Conservation (phyloP, 2,329 filamentous ascomycete genomes). For the Trichoderma simmonsii region DNA sequence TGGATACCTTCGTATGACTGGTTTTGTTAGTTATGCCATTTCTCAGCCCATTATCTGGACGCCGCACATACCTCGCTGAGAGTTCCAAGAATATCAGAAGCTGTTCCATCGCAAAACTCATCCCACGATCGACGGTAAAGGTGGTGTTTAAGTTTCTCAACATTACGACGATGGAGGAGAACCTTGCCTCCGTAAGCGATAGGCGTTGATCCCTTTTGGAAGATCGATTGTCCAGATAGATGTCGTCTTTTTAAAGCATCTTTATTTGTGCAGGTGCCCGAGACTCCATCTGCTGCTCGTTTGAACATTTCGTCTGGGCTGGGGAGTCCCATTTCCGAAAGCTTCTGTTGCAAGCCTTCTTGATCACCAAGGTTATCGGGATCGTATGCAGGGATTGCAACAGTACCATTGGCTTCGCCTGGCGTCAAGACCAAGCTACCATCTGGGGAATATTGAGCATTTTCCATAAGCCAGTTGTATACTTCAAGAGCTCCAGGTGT, state of each 20-base stretch:
- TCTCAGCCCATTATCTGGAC: background rate
- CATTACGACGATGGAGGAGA: background rate
- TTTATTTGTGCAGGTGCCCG: background rate
- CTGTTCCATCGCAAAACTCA: background rate
- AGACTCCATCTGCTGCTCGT: background rate
- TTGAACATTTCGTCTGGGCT: no score
- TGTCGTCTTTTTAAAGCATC: background rate
- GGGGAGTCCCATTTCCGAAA: no score
- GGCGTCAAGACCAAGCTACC: background rate
- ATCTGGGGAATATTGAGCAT: background rate
- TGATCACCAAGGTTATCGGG: no score
- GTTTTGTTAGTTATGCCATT: background rate
- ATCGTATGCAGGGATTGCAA: no score
- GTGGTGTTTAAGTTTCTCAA: background rate
- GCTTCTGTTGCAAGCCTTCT: no score
- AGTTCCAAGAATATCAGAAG: background rate
- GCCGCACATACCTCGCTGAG: background rate
- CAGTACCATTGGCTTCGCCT: background rate
- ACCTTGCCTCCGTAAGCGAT: background rate
- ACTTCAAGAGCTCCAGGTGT: background rate
- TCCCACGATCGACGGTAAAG: background rate
- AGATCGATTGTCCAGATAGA: background rate
- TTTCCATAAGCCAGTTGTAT: background rate
- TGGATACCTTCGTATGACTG: background rate
- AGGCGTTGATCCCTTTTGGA: background rate